A percentile compares a stretch with the other conserved stretches of the same genome.
Conservation (phyloP, 257 asterid species). For the Solanum virginianum region DNA sequence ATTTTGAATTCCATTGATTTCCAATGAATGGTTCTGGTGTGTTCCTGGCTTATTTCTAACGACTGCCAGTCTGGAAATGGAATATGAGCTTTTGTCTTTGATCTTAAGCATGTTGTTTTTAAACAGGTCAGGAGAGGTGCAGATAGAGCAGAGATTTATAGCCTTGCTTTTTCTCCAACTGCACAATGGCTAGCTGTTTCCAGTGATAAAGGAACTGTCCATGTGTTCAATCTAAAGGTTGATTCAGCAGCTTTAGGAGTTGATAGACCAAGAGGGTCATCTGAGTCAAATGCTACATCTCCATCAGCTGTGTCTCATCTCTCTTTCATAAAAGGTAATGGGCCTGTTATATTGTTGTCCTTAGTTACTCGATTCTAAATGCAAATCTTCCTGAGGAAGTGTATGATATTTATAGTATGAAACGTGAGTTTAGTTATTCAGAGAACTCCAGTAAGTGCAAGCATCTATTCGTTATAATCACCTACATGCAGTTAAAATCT, state of each 20-base stretch:
- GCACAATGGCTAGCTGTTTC: slow-evolving; percentile 94
- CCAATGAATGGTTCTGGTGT: background rate
- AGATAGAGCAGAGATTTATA: slow-evolving; percentile 92
- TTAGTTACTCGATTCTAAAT: background rate
- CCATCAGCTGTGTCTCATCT: slow-evolving; percentile 52
- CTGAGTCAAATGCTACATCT: slow-evolving; percentile 33
- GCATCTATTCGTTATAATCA: background rate
- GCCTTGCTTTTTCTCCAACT: slow-evolving; percentile 73
- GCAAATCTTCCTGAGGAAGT: background rate
- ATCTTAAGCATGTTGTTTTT: background rate
- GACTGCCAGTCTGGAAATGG: background rate
- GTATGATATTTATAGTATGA: background rate
- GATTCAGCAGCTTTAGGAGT: slow-evolving; percentile 40
- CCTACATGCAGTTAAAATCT: background rate
- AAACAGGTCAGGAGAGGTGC: slow-evolving; percentile 91
- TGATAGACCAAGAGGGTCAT: slow-evolving; percentile 35
- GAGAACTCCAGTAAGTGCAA: background rate
- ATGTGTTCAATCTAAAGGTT: slow-evolving; percentile 71
- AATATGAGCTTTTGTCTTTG: background rate
- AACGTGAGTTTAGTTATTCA: background rate
- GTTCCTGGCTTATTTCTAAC: background rate
- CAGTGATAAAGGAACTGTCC: slow-evolving; percentile 93
- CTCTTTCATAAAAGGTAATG: slow-evolving; percentile 79
- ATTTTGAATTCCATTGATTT: background rate
- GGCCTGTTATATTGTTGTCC: background rate